Base-by-base conservation (phyloP, 2,329 filamentous ascomycete species). In the Fusarium virguliforme region DNA sequence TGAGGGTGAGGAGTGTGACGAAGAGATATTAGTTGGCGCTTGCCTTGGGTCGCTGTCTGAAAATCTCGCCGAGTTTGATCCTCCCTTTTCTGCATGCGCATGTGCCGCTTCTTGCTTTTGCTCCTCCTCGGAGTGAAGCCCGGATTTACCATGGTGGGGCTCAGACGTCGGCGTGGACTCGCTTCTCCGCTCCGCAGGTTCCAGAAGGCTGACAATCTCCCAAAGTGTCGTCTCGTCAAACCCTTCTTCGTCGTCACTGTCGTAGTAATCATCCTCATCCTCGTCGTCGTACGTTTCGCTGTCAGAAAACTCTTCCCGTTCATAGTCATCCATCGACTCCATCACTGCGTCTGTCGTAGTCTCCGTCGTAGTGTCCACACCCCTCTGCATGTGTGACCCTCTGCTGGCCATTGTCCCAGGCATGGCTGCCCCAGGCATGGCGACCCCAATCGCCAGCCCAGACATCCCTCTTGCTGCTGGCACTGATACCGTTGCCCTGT, bases 191-290 rank as follows among this genome's bases (percentile, higher is more conserved):
- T 85, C 77, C 61, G 85, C 83, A 3, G 85, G 82, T 76, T 86
- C 85, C 10, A 91, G 81, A 41, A 91, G 81, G 65, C 82, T 88
- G 64, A 88, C 89, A 79, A 91, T 91, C 75, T 91, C 88, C 87
- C 88, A 90, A 28, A 91, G 80, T 1, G 88, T 90, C 9, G 81
- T 85, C 79, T 91, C 89, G 66, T 90, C 89, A 68, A 90, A 90
- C 24, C 83, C 85, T 56, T 87, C 86, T 38, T 85, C 83, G 43
- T 80, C 80, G 24, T 80, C 80, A 22, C 77, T 75, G n/a, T 72
- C 61, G 57, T 74, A 72, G 59, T 76, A 48, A 18, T 18, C 18
- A 18, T 18, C 18, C 18, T 18, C 72, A 64, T 69, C 65, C 40
- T 74, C 70, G 62, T 75, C 73, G 55, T 71, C 80, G 32, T 81